Evolutionary conservation across 1,284 basidiomycete species (phyloP).

Genomic region (Trametes versicolor): DNA sequence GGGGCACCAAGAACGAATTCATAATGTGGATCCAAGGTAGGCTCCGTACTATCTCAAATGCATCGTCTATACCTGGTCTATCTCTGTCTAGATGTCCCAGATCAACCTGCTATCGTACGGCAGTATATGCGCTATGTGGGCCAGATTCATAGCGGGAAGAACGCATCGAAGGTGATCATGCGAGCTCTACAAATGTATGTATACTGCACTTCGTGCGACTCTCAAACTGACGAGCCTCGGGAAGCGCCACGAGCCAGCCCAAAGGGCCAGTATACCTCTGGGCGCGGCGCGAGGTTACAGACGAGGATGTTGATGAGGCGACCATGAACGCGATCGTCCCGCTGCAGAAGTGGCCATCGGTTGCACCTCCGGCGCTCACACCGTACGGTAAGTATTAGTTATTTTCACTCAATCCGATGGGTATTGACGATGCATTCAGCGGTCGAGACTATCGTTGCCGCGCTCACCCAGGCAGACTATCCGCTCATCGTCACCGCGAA

Average conservation of each 20-base stretch:
- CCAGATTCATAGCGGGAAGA: conserved; percentile 64
- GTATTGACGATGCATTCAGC: conserved; percentile 46
- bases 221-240: neutral
- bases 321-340: conserved; percentile 45
- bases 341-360: conserved; percentile 57
- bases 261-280: conserved; percentile 78
- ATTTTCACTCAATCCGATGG: conserved; percentile 44
- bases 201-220: neutral
- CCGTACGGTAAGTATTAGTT: neutral
- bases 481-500: conserved; percentile 73
- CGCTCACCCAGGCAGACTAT: conserved; percentile 57
- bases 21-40: conserved; percentile 76
- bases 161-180: conserved; percentile 57
- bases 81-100: conserved; percentile 60
- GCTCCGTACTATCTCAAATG: neutral
- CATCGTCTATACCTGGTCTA: neutral
- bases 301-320: conserved; percentile 62
- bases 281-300: conserved; percentile 73
- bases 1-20: conserved; percentile 74
- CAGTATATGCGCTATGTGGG: conserved; percentile 76
- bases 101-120: conserved; percentile 71
- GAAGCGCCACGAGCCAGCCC: conserved; percentile 69
- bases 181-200: conserved; percentile 69
- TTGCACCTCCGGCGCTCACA: conserved; percentile 59
- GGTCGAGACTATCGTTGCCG: conserved; percentile 52